Conservation (phyloP, 2,329 filamentous ascomycete genomes). For the Tolypocladium pustulatum region DNA sequence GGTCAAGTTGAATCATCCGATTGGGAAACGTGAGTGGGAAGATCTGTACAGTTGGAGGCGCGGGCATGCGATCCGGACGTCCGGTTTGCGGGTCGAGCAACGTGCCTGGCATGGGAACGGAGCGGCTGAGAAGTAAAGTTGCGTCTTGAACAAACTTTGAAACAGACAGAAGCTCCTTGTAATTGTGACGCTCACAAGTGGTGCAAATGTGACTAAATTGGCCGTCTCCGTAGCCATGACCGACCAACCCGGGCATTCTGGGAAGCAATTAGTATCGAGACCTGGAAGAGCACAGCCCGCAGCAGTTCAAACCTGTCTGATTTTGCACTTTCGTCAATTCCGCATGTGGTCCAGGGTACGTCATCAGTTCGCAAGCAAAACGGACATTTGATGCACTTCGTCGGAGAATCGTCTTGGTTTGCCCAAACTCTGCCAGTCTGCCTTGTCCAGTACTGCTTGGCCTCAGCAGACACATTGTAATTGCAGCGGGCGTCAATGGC, state of each 20-base stretch:
- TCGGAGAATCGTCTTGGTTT: conserved; percentile 38
- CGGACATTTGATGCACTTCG: conserved; percentile 45
- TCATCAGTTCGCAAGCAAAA: conserved; percentile 30
- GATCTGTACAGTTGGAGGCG: conserved; percentile 7
- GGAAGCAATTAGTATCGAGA: neutral
- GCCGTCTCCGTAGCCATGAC: conserved; percentile 45
- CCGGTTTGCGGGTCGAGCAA: conserved; percentile 46
- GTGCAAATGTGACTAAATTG: conserved; percentile 39
- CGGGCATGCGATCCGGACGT: conserved; percentile 26
- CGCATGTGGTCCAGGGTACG: conserved; percentile 52
- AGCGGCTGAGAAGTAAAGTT: conserved; percentile 3
- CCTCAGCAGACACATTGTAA: conserved; percentile 36
- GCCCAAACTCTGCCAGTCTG: conserved; percentile 47
- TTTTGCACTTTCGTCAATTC: conserved; percentile 15
- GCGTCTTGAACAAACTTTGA: conserved; percentile 41
- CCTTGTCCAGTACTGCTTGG: conserved; percentile 34
- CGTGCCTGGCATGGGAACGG: conserved; percentile 55
- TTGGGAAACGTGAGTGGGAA: conserved; percentile 44
- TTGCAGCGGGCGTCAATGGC: conserved; percentile 50
- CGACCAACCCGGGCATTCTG: neutral
- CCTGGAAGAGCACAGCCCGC: neutral
- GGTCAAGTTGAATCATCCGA: conserved; percentile 36
- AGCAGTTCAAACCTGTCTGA: neutral
- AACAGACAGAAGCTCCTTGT: conserved; percentile 49
- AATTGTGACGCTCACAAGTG: conserved; percentile 37